These are phyloP conservation scores for Xylariaceae sp. DNA, from an alignment of 2,329 filamentous ascomycete species.

Conservation along the genomic window DNA sequence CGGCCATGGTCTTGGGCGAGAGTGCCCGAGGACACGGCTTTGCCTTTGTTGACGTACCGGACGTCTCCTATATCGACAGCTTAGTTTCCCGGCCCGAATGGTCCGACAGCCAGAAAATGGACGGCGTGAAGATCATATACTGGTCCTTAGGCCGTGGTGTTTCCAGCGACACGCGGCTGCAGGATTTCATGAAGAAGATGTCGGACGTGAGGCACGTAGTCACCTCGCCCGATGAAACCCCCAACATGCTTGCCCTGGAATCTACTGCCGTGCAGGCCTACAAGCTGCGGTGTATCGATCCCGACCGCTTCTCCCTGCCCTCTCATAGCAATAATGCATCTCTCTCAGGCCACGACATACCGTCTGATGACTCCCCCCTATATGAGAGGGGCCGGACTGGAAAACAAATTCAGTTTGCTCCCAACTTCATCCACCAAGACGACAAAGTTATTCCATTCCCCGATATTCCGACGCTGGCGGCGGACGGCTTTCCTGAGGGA, in stretches of 20 bases:
- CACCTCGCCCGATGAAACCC: slow-evolving; percentile 65
- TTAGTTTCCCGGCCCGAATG: slow-evolving; percentile 70
- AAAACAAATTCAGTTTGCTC: slow-evolving; percentile 43
- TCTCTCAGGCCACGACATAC: slow-evolving; percentile 19
- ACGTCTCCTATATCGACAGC: slow-evolving; percentile 61
- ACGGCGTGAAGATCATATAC: slow-evolving; percentile 61
- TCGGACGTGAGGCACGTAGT: slow-evolving; percentile 66
- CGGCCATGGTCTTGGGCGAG: slow-evolving; percentile 78
- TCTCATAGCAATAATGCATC: slow-evolving; percentile 53
- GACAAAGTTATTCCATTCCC: slow-evolving; percentile 45
- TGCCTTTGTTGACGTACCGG: slow-evolving; percentile 74
- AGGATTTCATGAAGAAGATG: slow-evolving; percentile 62
- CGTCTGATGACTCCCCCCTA: slow-evolving; percentile 12
- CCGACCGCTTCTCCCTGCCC: slow-evolving; percentile 66
- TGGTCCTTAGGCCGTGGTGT: slow-evolving; percentile 77
- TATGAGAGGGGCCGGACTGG: slow-evolving; percentile 42
- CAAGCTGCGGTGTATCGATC: slow-evolving; percentile 67
- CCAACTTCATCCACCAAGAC: slow-evolving; percentile 42
- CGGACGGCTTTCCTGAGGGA: slow-evolving; percentile 35
- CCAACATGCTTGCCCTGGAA: slow-evolving; percentile 69
- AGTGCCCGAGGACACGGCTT: slow-evolving; percentile 65
- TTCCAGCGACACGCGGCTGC: slow-evolving; percentile 55
- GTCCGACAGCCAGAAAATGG: slow-evolving; percentile 58
- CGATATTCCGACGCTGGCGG: slow-evolving; percentile 39
- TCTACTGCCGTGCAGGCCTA: slow-evolving; percentile 62